phyloP scores from a whole-genome alignment of 2,329 filamentous ascomycete genomes.

The Gnomoniopsis sp. region DNA sequence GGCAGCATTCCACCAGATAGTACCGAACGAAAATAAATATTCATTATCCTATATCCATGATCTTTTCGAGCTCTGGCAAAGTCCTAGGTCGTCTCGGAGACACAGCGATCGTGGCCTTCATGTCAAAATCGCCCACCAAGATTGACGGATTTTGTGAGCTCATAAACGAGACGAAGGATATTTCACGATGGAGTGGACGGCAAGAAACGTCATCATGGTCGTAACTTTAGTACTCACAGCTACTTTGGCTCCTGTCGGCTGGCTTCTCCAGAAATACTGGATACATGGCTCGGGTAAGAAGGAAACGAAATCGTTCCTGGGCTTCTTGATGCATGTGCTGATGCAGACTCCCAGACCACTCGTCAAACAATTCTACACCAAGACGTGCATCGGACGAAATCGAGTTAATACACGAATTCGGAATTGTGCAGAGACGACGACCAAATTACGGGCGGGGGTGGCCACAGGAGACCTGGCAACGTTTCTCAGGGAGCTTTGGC shows the following conservation, averaged over 20 bases:
- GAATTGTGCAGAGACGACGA: slow-evolving; percentile 5
- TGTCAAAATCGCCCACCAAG: too few species aligned
- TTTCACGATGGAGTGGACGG: slow-evolving; percentile 9
- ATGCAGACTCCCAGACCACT: not conserved
- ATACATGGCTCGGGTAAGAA: not conserved
- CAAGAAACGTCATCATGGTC: not conserved
- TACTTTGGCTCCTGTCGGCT: slow-evolving; percentile 5
- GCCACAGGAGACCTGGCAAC: not conserved
- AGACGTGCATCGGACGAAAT: slow-evolving; percentile 1
- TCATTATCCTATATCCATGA: too few species aligned
- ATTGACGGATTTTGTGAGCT: too few species aligned
- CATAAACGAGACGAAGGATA: too few species aligned
- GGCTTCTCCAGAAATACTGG: slow-evolving; percentile 6
- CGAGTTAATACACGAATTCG: slow-evolving; percentile 5
- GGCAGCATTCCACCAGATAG: not conserved
- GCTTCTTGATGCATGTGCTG: not conserved
- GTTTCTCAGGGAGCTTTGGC: not conserved
- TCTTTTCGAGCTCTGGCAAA: too few species aligned
- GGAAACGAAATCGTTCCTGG: not conserved
- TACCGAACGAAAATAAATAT: too few species aligned
- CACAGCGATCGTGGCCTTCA: too few species aligned
- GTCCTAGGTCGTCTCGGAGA: too few species aligned
- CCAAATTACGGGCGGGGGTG: slow-evolving; percentile 9
- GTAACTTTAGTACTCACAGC: slow-evolving; percentile 6
- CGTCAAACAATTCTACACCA: not conserved